These are phyloP conservation scores for Hirsutella rhossiliensis DNA, from an alignment of 2,329 filamentous ascomycete species.

Conservation along the genomic window DNA sequence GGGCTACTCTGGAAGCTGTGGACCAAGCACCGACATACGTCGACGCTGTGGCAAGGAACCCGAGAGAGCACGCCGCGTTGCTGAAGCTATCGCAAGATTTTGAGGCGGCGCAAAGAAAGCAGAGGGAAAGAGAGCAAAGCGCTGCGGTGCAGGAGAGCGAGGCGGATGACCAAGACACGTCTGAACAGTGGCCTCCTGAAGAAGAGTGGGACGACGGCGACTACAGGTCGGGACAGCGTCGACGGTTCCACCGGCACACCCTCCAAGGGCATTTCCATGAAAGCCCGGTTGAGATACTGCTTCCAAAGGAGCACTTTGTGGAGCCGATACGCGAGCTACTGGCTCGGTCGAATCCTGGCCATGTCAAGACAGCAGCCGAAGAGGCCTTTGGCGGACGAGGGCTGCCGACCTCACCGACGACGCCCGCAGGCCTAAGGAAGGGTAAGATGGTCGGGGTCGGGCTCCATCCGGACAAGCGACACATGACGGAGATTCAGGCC, in stretches of 20 bases:
- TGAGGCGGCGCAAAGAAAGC: conserved; percentile 28
- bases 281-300: conserved; percentile 58
- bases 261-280: conserved; percentile 62
- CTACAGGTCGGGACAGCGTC: conserved; percentile 12
- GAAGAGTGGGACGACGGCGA: conserved; percentile 14
- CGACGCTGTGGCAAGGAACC: conserved; percentile 36
- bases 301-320: conserved; percentile 59
- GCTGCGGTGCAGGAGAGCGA: conserved; percentile 10
- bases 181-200: conserved; percentile 19
- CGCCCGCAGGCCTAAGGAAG: conserved; percentile 44
- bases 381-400: conserved; percentile 63
- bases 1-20: conserved; percentile 1
- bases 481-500: conserved; percentile 64
- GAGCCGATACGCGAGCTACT: conserved; percentile 60
- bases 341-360: conserved; percentile 54
- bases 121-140: conserved; percentile 17
- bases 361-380: conserved; percentile 62
- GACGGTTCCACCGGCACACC: conserved; percentile 64
- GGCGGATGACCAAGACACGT: conserved; percentile 14
- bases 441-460: conserved; percentile 53
- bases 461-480: conserved; percentile 48
- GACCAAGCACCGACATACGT: conserved; percentile 26
- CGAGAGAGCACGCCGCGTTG: conserved; percentile 42
- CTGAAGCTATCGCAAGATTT: conserved; percentile 46
- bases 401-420: conserved; percentile 66